Base-by-base conservation (phyloP, 2,329 filamentous ascomycete species). In the Monosporascus sp. region DNA sequence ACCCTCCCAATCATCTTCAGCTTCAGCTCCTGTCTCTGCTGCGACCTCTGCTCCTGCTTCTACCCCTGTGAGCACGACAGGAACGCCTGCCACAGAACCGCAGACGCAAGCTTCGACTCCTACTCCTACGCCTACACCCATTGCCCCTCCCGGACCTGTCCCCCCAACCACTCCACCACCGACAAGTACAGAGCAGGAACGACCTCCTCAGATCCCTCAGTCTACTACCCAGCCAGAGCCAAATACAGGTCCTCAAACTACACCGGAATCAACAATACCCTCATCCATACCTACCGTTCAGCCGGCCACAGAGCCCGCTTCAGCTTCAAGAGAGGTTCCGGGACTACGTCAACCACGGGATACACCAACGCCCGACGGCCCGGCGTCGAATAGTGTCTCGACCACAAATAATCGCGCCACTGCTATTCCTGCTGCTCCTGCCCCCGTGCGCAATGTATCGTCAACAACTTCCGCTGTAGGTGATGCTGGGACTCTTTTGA, bases 1-100 rank as follows among this genome's bases (percentile, higher is more conserved):
- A 52, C 68, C 73, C 44, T 68, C 74, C 35, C 57, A 57, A 45
- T 59, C 62, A 8, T 52, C 60, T 24, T 52, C 63, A 19, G 58
- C 63, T 40, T 55, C 62, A 16, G 20, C 59, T 50, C 50, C 63
- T 9, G 53, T 58, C 22, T 53, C 64, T 38, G 57, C 57, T 31
- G 57, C 62, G 27, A 31, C 27, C 27, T 31, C 26, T 9, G 27
- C 27, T 5, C 27, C 27, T 11, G 53, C 59, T 24, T 53, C 64
- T 41, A 56, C 57, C 26, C 57, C 62, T 20, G 43, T 55, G 9
- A 58, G 52, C 19, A 57, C 62, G 22, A 64, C 62, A 4, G 58
- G 49, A 51, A 58, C 60, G 35, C 61, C 65, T 26, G 56, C 62
- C 20, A 47, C 60, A 45, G 63, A 68, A 38, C 48, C 56, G 40